Base-by-base conservation (phyloP, 2,329 filamentous ascomycete genomes). In the Fusarium dimerum region DNA sequence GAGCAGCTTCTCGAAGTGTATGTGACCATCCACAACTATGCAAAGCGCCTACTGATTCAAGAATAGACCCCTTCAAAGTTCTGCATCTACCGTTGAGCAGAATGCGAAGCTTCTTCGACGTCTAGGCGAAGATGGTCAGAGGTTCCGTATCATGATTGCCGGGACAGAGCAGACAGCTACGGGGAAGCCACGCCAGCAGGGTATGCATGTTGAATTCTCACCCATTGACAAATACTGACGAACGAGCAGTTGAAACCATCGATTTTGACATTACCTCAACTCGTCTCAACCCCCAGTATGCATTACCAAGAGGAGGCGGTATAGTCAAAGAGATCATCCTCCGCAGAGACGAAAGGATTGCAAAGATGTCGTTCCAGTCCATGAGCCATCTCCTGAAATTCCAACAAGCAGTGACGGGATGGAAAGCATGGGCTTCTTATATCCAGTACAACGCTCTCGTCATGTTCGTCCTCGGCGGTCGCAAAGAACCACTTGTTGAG, bases 381-480 rank as follows among this genome's bases (percentile, higher is more conserved):
- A 54, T 59, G 17, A 61, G 60, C 13, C 62, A 69, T 34, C 55
- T 66, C 17, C 48, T 70, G 2, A 66, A 62, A 42, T 71, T 71
- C 17, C 69, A 71, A 34, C 69, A 71, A 43, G 68, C 65, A 3
- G 47, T 71, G 10, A 71, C 66, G 6, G 68, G 68, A 1, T 71
- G 66, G 51, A 71, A 68, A 43, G 60, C 62, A 0, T 70, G 61
- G 54, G 63, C 59, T 5, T 57, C 50, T 15, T 68, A 66, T 26
- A 60, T 54, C 2, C 63, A 70, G 53, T 69, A 62, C 13, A 50
- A 64, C 8, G 63, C 59, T 12, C 50, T 56, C 32, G 68, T 65
- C 29, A 68, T 60, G 42, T 71, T 70, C 34, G 63, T 70, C 5
- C 43, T 69, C 3, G 56, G 60, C 3, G 65, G 64, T 3, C 40